phyloP scores from a whole-genome alignment of 2,329 filamentous ascomycete genomes.

The Epichloe gansuensis region DNA sequence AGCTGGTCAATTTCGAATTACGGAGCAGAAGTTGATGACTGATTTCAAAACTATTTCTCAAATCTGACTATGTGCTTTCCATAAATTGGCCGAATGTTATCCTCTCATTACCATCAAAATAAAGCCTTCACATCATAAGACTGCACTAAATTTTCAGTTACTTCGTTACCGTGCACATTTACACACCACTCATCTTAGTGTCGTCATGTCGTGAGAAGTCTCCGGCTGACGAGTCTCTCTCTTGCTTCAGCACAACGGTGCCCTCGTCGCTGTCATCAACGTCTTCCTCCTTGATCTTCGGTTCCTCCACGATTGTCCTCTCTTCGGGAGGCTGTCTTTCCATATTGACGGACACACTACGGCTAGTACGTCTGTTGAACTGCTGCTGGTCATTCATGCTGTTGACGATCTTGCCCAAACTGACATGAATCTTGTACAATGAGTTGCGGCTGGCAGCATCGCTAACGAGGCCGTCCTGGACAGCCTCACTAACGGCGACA shows the following conservation, averaged over 20 bases:
- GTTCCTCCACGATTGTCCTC: constrained; percentile 27
- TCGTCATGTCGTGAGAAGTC: constrained; percentile 29
- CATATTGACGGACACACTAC: constrained; percentile 27
- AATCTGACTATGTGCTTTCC: neutral
- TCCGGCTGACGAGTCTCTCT: constrained; percentile 25
- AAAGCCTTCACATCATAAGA: neutral
- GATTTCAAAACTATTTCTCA: neutral
- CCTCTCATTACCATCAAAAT: neutral
- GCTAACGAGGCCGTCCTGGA: constrained; percentile 46
- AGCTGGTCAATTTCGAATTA: neutral
- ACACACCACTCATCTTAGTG: constrained; percentile 14
- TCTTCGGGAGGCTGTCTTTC: constrained; percentile 23
- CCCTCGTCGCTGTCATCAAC: constrained; percentile 23
- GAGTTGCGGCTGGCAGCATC: constrained; percentile 52
- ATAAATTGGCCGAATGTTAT: neutral
- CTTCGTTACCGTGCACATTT: neutral
- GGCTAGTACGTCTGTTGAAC: constrained; percentile 27
- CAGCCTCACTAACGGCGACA: constrained; percentile 44
- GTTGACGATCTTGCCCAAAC: constrained; percentile 55
- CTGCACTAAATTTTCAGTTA: neutral
- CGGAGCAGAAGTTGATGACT: neutral
- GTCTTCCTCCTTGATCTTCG: constrained; percentile 36
- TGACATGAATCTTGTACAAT: constrained; percentile 55
- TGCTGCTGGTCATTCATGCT: constrained; percentile 34
- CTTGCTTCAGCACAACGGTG: constrained; percentile 19